Conservation (phyloP, 805 yeast species). For the Cyberlindnera americana region DNA sequence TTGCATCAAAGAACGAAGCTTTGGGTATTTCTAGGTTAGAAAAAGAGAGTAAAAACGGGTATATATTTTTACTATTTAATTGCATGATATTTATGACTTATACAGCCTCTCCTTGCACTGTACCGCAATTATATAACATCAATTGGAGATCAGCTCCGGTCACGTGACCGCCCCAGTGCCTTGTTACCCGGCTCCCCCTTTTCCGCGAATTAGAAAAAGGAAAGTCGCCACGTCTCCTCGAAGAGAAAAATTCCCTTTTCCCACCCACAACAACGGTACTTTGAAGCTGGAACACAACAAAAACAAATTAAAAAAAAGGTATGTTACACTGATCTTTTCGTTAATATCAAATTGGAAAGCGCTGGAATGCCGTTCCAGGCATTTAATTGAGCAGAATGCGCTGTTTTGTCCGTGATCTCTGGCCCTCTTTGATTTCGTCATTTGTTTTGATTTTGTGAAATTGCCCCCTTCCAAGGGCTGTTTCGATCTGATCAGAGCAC, state of each 20-base stretch:
- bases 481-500: too few species aligned
- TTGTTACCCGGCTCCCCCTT: neutral
- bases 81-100: constrained; percentile 2
- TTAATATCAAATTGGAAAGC: too few species aligned
- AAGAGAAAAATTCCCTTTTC: constrained; percentile 7
- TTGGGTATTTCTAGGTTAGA: neutral
- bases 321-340: too few species aligned
- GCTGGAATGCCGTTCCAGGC: too few species aligned
- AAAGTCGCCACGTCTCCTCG: constrained; percentile 17
- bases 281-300: neutral
- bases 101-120: too few species aligned
- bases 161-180: neutral
- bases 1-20: too few species aligned
- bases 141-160: neutral
- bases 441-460: too few species aligned
- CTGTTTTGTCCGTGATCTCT: too few species aligned
- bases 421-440: too few species aligned
- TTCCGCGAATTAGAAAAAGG: neutral
- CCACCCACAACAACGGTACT: constrained; percentile 1
- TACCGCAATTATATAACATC: too few species aligned
- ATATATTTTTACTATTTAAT: constrained; percentile 1
- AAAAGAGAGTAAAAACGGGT: neutral
- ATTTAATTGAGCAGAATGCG: too few species aligned
- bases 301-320: constrained; percentile 1
- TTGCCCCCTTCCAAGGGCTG: too few species aligned